Percentiles rank a stretch among this genome's conserved stretches.
These are phyloP conservation scores for Maudiozyma serrabonitensis DNA, from an alignment of 805 yeast genomes.

Conservation along the genomic window DNA sequence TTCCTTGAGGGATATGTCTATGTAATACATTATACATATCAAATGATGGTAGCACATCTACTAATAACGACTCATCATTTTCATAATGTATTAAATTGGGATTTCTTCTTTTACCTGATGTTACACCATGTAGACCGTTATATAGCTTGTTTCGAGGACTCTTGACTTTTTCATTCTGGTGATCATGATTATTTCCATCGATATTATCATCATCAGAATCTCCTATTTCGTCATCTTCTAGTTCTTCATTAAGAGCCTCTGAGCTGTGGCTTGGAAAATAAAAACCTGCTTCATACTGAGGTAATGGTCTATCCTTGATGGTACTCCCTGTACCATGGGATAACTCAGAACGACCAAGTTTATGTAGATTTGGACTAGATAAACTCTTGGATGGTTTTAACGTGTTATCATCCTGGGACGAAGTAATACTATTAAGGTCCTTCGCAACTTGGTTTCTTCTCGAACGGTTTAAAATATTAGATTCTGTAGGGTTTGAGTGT, in stretches of 20 bases:
- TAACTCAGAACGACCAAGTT: conserved; percentile 8
- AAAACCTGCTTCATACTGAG: conserved; percentile 3
- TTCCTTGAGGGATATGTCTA: conserved; percentile 35
- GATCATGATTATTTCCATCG: not conserved
- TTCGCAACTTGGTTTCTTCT: not conserved
- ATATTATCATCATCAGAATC: not conserved
- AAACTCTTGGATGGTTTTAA: conserved; percentile 1
- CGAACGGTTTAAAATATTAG: not conserved
- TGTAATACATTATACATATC: conserved; percentile 50
- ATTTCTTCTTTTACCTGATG: not conserved
- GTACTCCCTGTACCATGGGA: conserved; percentile 6
- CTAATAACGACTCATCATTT: conserved; percentile 12
- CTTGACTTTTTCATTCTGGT: not conserved
- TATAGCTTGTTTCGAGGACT: not conserved
- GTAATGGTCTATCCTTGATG: conserved; percentile 2
- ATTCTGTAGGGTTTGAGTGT: conserved; percentile 1
- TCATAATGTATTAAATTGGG: conserved; percentile 7
- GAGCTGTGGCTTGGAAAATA: not conserved
- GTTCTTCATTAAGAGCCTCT: conserved; percentile 1
- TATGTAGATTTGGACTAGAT: conserved; percentile 4
- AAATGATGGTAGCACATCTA: conserved; percentile 59
- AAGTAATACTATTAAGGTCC: not conserved
- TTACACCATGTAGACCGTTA: not conserved
- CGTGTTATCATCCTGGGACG: not conserved
- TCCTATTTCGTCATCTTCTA: not conserved